Evolutionary conservation across 257 asterid species (phyloP).

Genomic region (Vinca minor): DNA sequence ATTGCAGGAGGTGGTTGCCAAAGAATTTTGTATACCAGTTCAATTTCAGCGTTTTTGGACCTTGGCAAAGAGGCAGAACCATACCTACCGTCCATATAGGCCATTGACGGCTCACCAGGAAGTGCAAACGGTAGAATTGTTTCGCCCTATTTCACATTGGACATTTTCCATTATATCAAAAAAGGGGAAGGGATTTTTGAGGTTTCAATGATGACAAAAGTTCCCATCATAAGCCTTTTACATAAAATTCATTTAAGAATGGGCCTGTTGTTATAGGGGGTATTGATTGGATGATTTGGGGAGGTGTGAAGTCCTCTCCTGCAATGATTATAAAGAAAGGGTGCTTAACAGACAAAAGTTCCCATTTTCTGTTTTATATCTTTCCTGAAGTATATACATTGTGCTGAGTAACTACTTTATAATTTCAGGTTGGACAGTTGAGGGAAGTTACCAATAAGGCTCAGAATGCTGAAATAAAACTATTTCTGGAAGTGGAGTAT

Average conservation of each 20-base stretch:
- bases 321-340: not conserved
- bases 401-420: too few relatives aligned
- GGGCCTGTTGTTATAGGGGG: too few relatives aligned
- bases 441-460: slow-evolving; percentile 77
- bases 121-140: slow-evolving; percentile 57
- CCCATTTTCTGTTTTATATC: too few relatives aligned
- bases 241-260: too few relatives aligned
- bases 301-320: too few relatives aligned
- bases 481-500: slow-evolving; percentile 69
- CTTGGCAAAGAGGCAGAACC: slow-evolving; percentile 97
- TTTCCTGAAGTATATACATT: too few relatives aligned
- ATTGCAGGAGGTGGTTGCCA: slow-evolving; percentile 85
- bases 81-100: slow-evolving; percentile 88
- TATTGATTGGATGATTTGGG: not conserved
- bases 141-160: not conserved
- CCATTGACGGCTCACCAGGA: slow-evolving; percentile 90
- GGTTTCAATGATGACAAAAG: too few relatives aligned
- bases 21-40: slow-evolving; percentile 76
- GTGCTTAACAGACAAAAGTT: not conserved
- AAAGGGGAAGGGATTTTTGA: not conserved
- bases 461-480: slow-evolving; percentile 73
- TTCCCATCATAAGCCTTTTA: too few relatives aligned
- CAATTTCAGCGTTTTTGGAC: slow-evolving; percentile 89
- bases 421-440: slow-evolving; percentile 76
- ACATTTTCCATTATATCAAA: not conserved